These are phyloP conservation scores for Candida namnaoensis DNA, from an alignment of 805 yeast genomes.

Conservation along the genomic window DNA sequence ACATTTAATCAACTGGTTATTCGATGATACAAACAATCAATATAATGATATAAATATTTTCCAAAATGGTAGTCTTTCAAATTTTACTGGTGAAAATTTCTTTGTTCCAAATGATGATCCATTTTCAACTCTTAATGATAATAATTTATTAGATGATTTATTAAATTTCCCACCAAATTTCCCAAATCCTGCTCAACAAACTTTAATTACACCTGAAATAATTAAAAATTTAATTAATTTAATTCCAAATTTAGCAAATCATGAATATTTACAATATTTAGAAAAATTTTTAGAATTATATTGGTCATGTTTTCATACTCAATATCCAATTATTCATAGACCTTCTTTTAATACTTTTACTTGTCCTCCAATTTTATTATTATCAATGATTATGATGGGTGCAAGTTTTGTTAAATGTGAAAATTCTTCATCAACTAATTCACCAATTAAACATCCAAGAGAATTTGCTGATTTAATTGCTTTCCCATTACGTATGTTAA, in stretches of 20 bases:
- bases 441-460: conserved; percentile 10
- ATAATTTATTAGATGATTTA: conserved; percentile 16
- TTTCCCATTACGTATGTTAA: conserved; percentile 52
- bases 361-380: conserved; percentile 41
- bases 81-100: conserved; percentile 13
- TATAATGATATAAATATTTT: conserved; percentile 4
- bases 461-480: conserved; percentile 26
- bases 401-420: conserved; percentile 14
- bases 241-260: conserved; percentile 13
- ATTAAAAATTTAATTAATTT: conserved; percentile 6
- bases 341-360: conserved; percentile 45
- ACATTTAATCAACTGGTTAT: conserved; percentile 17
- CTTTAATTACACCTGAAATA: conserved; percentile 15
- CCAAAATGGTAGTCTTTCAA: conserved; percentile 3
- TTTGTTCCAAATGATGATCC: conserved; percentile 21
- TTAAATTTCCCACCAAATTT: conserved; percentile 20
- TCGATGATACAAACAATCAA: conserved; percentile 12
- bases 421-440: neutral
- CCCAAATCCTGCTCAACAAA: conserved; percentile 20
- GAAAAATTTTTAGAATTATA: conserved; percentile 16
- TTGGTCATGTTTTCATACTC: conserved; percentile 23
- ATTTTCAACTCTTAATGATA: conserved; percentile 10
- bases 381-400: conserved; percentile 38
- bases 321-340: conserved; percentile 38
- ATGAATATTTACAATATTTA: conserved; percentile 12